These are phyloP conservation scores for Mangifera indica DNA, from an alignment of 345 rosid species.

Conservation along the genomic window DNA sequence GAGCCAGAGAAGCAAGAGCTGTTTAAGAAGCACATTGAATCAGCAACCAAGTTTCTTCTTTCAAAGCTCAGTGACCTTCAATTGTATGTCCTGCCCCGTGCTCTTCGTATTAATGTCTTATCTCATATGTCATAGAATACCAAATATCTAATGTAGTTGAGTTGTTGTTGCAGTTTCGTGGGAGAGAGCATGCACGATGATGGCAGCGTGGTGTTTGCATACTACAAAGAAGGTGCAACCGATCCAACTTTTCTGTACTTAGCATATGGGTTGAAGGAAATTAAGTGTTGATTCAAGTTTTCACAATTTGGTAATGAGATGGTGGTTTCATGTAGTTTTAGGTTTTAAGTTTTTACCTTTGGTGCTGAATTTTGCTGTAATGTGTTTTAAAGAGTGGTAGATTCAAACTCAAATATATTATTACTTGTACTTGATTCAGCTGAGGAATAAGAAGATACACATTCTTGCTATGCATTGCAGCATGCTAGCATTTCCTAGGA, in stretches of 20 bases:
- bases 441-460: too few relatives aligned
- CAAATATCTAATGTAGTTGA: not conserved
- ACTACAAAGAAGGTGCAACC: conserved; percentile 74
- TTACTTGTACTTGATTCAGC: too few relatives aligned
- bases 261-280: conserved; percentile 68
- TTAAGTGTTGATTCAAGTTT: conserved; percentile 56
- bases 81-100: conserved; percentile 49
- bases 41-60: conserved; percentile 83
- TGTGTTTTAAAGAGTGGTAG: too few relatives aligned
- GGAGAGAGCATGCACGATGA: conserved; percentile 94
- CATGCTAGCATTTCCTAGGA: too few relatives aligned
- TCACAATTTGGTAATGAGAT: not conserved
- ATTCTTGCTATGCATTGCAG: too few relatives aligned
- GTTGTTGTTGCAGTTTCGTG: conserved; percentile 57
- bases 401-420: too few relatives aligned
- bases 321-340: not conserved
- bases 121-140: too few relatives aligned
- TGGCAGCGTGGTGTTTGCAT: conserved; percentile 66
- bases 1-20: conserved; percentile 45
- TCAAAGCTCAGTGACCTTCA: conserved; percentile 83
- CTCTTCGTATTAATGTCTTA: not conserved
- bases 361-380: too few relatives aligned
- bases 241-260: conserved; percentile 88
- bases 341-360: not conserved
- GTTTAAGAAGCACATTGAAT: conserved; percentile 85